Evolutionary conservation across 176 grass and related monocot species (phyloP), one percentile per base, ranked within the genome.

Genomic region (Secale cereale): DNA sequence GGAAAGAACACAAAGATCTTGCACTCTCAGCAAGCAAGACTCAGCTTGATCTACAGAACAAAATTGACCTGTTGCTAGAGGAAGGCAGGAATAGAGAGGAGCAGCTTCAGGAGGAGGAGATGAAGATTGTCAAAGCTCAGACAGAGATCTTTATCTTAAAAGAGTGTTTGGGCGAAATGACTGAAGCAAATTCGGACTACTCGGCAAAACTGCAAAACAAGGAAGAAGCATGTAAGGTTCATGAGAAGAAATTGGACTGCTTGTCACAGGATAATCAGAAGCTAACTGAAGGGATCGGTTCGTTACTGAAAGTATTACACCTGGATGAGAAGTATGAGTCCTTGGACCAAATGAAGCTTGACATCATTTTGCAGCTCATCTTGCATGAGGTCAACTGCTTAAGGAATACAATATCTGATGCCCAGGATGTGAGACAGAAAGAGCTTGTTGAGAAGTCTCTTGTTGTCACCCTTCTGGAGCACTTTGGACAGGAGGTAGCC

Each of bases 381-480:
- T 77, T 96, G 59, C 89, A 89, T 87, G 93, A 96, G 85, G 88
- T 96, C 74, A 87, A 77, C 39, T 82, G 81, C 90, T 66, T 96
- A 35, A 80, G 89, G 33, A 94, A 78, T 60, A 84, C 61, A 28
- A 83, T 94, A 87, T 87, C 86, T 15, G 90, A 94, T 79, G 89
- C 91, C n/a, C 84, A 96, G 46, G 97, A 99, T 84, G 83, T 85
- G 63, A 95, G 77, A 59, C 93, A 96, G 73, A 90, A 81, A 74
- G 90, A 90, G 67, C 84, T 96, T 86, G 88, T 96, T 32, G 96
- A 98, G 86, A 98, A 94, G 76, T 94, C 96, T 22, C 76, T 95
- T 61, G 89, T 98, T 52, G 83, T 95, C 45, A 95, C 86, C 41
- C 96, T 98, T 81, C 78, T 98, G 17, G 91, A 95, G 75, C 96